phyloP scores from a whole-genome alignment of 2,329 filamentous ascomycete species.

The Aspergillus japonicus region DNA sequence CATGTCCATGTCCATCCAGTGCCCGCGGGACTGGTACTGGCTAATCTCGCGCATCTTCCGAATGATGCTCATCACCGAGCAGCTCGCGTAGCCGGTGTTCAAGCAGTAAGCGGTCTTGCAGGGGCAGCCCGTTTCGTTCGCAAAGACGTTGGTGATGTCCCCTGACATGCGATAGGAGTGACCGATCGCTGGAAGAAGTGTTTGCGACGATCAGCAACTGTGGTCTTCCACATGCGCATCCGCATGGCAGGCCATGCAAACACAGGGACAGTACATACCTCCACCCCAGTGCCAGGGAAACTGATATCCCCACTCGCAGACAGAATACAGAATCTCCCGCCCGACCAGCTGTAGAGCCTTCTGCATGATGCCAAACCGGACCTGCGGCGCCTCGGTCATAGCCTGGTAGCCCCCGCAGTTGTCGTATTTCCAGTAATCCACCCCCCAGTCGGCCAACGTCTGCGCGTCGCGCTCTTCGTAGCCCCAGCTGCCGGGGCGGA shows the following conservation, averaged over 20 bases:
- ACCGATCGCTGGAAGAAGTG: not conserved
- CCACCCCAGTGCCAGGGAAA: constrained; percentile 49
- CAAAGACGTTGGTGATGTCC: constrained; percentile 25
- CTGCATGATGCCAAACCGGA: constrained; percentile 45
- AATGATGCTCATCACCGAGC: constrained; percentile 14
- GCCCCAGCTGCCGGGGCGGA: constrained; percentile 48
- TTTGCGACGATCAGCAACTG: too few relatives aligned
- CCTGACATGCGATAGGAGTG: constrained; percentile 30
- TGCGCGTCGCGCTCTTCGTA: constrained; percentile 56
- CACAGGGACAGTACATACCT: not conserved
- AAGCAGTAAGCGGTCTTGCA: constrained; percentile 28
- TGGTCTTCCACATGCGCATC: too few relatives aligned
- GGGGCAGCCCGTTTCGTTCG: constrained; percentile 23
- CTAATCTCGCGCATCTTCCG: constrained; percentile 17
- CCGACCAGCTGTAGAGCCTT: constrained; percentile 46
- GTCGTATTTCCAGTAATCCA: constrained; percentile 57
- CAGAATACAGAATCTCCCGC: constrained; percentile 47
- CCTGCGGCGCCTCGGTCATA: constrained; percentile 33
- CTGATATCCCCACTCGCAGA: constrained; percentile 53
- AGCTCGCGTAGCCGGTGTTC: constrained; percentile 36
- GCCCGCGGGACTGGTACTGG: constrained; percentile 25
- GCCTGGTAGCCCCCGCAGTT: constrained; percentile 44
- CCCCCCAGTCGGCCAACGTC: constrained; percentile 55
- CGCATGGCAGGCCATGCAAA: not conserved
- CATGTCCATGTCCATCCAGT: constrained; percentile 45